phyloP scores from a whole-genome alignment of 2,329 filamentous ascomycete genomes.

The Herpotrichia juniperi region DNA sequence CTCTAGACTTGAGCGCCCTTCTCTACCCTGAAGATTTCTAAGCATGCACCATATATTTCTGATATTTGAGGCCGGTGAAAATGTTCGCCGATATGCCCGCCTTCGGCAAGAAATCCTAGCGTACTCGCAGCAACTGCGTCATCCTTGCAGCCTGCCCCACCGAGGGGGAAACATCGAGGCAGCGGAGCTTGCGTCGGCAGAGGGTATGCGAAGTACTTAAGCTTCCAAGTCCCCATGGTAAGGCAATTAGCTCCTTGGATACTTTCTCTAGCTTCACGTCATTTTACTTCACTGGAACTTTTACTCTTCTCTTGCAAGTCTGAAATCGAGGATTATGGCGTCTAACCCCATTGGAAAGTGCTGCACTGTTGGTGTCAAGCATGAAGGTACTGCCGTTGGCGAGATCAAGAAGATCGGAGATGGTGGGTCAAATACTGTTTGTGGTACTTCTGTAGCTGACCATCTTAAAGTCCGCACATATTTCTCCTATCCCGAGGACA shows the following conservation, averaged over 20 bases:
- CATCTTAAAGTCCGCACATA: constrained; percentile 59
- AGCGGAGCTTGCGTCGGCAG: not conserved
- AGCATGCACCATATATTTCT: not conserved
- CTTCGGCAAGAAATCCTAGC: not conserved
- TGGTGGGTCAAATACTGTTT: constrained; percentile 41
- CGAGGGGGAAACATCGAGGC: not conserved
- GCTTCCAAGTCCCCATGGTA: not conserved
- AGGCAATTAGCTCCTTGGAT: not conserved
- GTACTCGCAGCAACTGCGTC: not conserved
- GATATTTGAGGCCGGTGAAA: not conserved
- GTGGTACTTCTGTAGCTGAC: not conserved
- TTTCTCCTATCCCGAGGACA: constrained; percentile 59
- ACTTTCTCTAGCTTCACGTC: not conserved
- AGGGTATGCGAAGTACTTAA: not conserved
- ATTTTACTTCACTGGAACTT: not conserved
- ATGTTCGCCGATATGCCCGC: not conserved
- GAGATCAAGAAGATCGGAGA: constrained; percentile 55
- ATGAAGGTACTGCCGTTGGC: constrained; percentile 57
- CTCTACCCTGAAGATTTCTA: too few relatives aligned
- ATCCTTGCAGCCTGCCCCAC: not conserved
- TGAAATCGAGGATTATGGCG: constrained; percentile 49
- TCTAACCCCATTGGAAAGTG: constrained; percentile 57
- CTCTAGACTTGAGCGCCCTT: too few relatives aligned
- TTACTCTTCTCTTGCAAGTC: not conserved
- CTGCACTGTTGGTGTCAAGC: constrained; percentile 58